Conservation (phyloP, 1,284 basidiomycete species). For the Cystobasidium slooffiae region DNA sequence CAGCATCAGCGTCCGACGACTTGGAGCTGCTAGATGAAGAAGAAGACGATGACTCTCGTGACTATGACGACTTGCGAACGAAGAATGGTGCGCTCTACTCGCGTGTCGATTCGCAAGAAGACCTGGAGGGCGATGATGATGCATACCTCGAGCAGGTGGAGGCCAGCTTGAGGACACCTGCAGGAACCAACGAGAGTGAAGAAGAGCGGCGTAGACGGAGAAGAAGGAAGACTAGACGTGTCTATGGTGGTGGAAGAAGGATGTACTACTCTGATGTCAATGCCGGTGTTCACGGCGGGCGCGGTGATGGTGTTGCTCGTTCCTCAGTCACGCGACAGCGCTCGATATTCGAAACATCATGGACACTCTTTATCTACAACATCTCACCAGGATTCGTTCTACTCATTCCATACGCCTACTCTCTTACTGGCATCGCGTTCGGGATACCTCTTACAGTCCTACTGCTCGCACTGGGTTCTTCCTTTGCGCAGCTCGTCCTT, state of each 20-base stretch:
- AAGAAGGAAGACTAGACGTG: constrained; percentile 25
- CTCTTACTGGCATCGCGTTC: constrained; percentile 49
- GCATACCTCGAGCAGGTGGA: constrained; percentile 33
- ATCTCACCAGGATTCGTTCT: constrained; percentile 45
- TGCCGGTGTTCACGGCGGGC: background rate
- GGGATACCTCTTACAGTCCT: constrained; percentile 51
- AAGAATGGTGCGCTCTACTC: constrained; percentile 28
- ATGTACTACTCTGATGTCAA: constrained; percentile 16
- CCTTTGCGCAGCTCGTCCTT: constrained; percentile 52
- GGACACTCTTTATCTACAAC: constrained; percentile 21
- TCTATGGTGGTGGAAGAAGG: constrained; percentile 38
- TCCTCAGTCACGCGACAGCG: constrained; percentile 5
- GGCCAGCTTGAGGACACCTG: constrained; percentile 21
- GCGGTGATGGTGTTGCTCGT: background rate
- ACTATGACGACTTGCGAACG: background rate
- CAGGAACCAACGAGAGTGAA: background rate
- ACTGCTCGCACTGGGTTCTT: constrained; percentile 47
- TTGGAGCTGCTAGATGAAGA: constrained; percentile 25
- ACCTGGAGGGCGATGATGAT: constrained; percentile 12
- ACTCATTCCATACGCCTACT: constrained; percentile 52
- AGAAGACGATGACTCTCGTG: background rate
- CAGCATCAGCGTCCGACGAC: constrained; percentile 50
- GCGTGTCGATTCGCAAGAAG: constrained; percentile 30
- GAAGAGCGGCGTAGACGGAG: background rate
- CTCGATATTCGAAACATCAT: constrained; percentile 21